Evolutionary conservation across 2,329 filamentous ascomycete species (phyloP), one percentile per base, ranked within the genome.

Genomic region (Trichoderma lentiforme): DNA sequence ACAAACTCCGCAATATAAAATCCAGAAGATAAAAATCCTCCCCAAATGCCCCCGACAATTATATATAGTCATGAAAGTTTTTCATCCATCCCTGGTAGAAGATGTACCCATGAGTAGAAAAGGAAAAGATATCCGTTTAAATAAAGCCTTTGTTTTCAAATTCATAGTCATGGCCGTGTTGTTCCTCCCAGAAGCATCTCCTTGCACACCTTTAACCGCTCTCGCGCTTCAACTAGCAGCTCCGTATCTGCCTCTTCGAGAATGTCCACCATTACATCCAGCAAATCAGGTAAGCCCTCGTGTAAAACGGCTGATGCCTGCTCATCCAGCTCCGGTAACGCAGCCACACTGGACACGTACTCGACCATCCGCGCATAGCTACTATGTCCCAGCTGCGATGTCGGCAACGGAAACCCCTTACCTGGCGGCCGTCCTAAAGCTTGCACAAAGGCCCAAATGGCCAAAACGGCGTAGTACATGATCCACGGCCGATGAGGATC

Each of bases 401-500:
- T 80, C 73, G 89, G 86, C 43, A 80, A 83, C 79, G 81, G 86
- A 72, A 83, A 79, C 11, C 80, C 81, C 58, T 82, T 83, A 58
- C 91, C 84, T 63, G 74, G 0, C 89, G 75, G 76, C 8, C 76
- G 90, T 68, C 94, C 92, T 15, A 95, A 82, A 0, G 94, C 93
- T 76, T 90, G 94, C 3, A 93, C 93, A 77, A 95, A 97, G 4
- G 90, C 92, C 93, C 94, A 97, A 12, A 97, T 93, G 63, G 93
- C 92, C 68, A 97, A 84, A 0, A 91, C 90, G 0, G 94, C 92
- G 76, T 95, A 95, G 82, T 97, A 97, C 79, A 97, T 87, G 57
- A 97, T 92, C 94, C 94, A 97, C 0, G 94, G 93, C 30, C 94
- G 87, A 76, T 97, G 95, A 26, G 96, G 89, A 30, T 97, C 88